Percentiles rank a stretch among this genome's conserved stretches.
These are phyloP conservation scores for Microcos paniculata DNA, from an alignment of 345 rosid species.

Conservation along the genomic window DNA sequence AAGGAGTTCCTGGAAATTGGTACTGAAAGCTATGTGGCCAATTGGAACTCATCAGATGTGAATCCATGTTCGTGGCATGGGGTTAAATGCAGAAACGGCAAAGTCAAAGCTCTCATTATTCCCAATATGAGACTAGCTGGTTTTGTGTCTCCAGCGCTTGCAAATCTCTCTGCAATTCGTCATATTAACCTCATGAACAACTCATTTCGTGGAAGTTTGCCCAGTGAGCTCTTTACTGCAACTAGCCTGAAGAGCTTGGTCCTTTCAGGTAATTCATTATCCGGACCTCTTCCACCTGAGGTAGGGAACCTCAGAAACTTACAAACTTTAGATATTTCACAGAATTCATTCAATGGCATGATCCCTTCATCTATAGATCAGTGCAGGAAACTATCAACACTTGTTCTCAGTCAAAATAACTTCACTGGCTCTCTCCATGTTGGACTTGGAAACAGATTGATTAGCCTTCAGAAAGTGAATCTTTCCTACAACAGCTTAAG, in stretches of 20 bases:
- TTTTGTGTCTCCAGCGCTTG: slow-evolving; percentile 52
- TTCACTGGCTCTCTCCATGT: slow-evolving; percentile 60
- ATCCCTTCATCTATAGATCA: slow-evolving; percentile 45
- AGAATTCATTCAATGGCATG: slow-evolving; percentile 53
- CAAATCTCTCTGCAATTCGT: slow-evolving; percentile 56
- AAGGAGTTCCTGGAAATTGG: slow-evolving; percentile 40
- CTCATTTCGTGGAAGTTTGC: slow-evolving; percentile 59
- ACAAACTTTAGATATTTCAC: slow-evolving; percentile 55
- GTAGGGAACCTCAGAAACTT: slow-evolving; percentile 55
- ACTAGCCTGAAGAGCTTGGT: slow-evolving; percentile 65
- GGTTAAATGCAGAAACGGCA: slow-evolving; percentile 47
- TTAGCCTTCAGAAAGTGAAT: slow-evolving; percentile 46
- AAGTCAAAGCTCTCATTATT: slow-evolving; percentile 53
- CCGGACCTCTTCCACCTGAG: slow-evolving; percentile 66
- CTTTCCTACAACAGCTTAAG: slow-evolving; percentile 61
- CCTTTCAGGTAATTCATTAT: slow-evolving; percentile 66
- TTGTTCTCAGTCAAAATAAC: slow-evolving; percentile 58
- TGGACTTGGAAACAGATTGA: slow-evolving; percentile 38
- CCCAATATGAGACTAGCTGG: slow-evolving; percentile 57
- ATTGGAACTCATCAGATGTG: slow-evolving; percentile 60
- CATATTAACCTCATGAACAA: slow-evolving; percentile 65
- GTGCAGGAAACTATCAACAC: slow-evolving; percentile 52
- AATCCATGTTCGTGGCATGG: slow-evolving; percentile 81
- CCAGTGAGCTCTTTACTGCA: slow-evolving; percentile 48
- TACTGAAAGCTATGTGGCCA: slow-evolving; percentile 37